These are phyloP conservation scores for Aphanomyces stellatus DNA, from an alignment of 352 stramenopile genomes.

Conservation along the genomic window DNA sequence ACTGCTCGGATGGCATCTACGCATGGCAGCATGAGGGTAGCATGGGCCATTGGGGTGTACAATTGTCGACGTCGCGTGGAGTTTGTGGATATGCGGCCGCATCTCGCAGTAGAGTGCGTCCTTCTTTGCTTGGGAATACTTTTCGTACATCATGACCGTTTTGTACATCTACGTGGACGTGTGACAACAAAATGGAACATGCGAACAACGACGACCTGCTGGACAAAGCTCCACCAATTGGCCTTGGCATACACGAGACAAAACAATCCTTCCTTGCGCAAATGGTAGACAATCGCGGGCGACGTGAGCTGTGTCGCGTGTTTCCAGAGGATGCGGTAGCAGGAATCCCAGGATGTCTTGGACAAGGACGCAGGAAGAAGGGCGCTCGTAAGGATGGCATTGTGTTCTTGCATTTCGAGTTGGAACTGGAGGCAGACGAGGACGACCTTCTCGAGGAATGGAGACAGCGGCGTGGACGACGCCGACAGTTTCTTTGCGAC, in stretches of 20 bases:
- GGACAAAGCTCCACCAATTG: background rate
- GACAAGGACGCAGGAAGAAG: background rate
- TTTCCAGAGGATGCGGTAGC: slow-evolving; percentile 17
- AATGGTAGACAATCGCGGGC: background rate
- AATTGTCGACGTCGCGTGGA: background rate
- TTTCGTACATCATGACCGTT: slow-evolving; percentile 4
- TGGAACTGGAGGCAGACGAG: slow-evolving; percentile 18
- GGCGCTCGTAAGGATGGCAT: background rate
- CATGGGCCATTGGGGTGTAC: background rate
- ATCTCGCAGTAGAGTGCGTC: slow-evolving; percentile 7
- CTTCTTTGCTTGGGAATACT: slow-evolving; percentile 4
- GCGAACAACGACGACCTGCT: slow-evolving; percentile 3
- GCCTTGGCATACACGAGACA: background rate
- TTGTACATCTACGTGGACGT: slow-evolving; percentile 2
- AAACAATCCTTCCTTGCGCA: slow-evolving; percentile 6
- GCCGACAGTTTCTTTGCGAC: background rate
- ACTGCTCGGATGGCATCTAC: background rate
- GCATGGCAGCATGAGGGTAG: background rate
- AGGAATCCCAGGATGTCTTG: slow-evolving; percentile 14
- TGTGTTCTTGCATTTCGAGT: background rate
- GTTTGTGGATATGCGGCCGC: background rate
- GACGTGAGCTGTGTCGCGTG: background rate
- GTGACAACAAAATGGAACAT: background rate
- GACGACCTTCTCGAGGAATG: slow-evolving; percentile 17
- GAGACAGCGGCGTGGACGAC: background rate